Conservation (phyloP, 2,329 filamentous ascomycete species). For the Elsinoe arachidis region DNA sequence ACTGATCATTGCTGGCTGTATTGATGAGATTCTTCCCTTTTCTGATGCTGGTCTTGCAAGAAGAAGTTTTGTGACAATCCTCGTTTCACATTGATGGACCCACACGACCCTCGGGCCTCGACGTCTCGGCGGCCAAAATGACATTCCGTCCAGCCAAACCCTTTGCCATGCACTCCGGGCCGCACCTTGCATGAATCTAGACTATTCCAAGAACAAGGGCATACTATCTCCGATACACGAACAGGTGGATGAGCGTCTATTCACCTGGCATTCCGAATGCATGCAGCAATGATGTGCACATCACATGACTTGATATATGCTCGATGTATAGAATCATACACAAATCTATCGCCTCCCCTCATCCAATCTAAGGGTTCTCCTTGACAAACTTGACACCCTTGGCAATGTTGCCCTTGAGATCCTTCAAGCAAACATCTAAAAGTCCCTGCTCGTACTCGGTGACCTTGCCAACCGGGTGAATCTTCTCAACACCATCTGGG, state of each 20-base stretch:
- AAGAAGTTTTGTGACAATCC: neutral
- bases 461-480: constrained; percentile 76
- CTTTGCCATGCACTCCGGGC: neutral
- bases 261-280: neutral
- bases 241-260: neutral
- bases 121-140: constrained; percentile 1
- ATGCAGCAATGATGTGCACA: neutral
- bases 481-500: constrained; percentile 91
- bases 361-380: constrained; percentile 40
- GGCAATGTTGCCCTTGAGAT: constrained; percentile 87
- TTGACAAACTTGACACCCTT: constrained; percentile 70
- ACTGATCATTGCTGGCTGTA: no score
- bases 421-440: constrained; percentile 72
- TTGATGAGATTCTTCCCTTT: no score
- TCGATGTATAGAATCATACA: constrained; percentile 4
- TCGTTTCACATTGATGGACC: constrained; percentile 7
- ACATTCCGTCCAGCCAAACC: constrained; percentile 8
- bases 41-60: no score
- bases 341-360: neutral
- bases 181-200: neutral
- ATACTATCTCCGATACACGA: neutral
- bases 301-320: neutral
- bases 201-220: neutral
- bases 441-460: constrained; percentile 82
- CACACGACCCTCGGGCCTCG: constrained; percentile 1